Base-by-base conservation (phyloP, 192 early-diverging fungal genomes). In the Paraglomus occultum region DNA sequence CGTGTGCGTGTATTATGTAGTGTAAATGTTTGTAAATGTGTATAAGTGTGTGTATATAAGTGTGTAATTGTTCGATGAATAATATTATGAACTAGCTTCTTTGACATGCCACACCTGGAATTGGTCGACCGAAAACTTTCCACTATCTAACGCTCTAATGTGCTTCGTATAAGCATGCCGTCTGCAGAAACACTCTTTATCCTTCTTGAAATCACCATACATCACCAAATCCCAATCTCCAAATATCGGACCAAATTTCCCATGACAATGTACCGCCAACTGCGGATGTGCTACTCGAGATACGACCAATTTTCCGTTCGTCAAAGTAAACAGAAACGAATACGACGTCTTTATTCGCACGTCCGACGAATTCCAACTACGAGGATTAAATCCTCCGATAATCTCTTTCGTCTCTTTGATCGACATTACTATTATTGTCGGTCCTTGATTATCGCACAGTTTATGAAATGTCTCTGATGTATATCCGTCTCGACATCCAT, bases 311-410 rank as follows among this genome's bases (percentile, higher is more conserved):
- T 47, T 64, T 23, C 23, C 62, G 62, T 57, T 57, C n/a, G 20
- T 22, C 12, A 57, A 57, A 6, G 64, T 67, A 44, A 73, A 73
- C 5, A 73, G 31, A n/a, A 73, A 73, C 11, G 63, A 63, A 18
- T 51, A 5, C 9, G 48, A 44, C n/a, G 60, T 64, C 9, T 47
- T 23, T n/a, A 55, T 45, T 45, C 64, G 64, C 1, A 38, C 44
- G 6, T 63, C 71, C 9, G 46, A 22, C 38, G 52, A 63, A 54
- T 64, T 67, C 73, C 73, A 74, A 58, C 48, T 59, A 63, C 59
- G 39, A 17, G 67, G 65, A 52, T 74, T 74, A 54, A 61, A 74
- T 8, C 73, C 73, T 20, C 73, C 73, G 55, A 74, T 59, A 18
- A 74, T 70, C 39, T 74, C 58, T 17, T 61, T 45, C 0, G 66